Conservation (phyloP, 2,329 filamentous ascomycete species). For the Emericellopsis atlantica region DNA sequence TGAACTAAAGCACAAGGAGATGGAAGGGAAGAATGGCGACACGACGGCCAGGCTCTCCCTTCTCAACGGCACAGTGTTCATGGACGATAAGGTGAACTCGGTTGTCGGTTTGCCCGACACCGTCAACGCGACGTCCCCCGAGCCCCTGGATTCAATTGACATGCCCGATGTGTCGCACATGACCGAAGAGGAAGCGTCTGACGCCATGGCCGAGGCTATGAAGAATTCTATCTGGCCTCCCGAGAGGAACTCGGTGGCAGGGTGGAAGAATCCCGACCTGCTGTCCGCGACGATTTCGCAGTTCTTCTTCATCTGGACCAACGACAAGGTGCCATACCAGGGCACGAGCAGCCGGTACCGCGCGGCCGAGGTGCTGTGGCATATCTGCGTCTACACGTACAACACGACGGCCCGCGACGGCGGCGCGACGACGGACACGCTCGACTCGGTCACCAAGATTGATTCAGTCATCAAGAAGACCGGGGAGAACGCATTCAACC, state of each 20-base stretch:
- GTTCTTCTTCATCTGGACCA: slow-evolving; percentile 3
- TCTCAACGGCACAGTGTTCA: background rate
- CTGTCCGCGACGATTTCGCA: slow-evolving; percentile 1
- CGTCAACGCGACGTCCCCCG: slow-evolving; percentile 3
- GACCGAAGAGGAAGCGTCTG: background rate
- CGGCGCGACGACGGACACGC: background rate
- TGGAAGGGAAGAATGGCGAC: background rate
- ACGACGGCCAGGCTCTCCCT: background rate
- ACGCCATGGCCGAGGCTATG: background rate
- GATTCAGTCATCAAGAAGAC: background rate
- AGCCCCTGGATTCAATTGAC: background rate
- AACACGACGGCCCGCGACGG: slow-evolving; percentile 3
- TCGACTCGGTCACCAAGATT: background rate
- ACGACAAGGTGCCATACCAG: background rate
- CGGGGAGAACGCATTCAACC: background rate
- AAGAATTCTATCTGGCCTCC: background rate
- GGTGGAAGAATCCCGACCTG: slow-evolving; percentile 1
- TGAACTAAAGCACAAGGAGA: background rate
- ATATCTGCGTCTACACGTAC: slow-evolving; percentile 6
- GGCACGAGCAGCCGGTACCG: background rate
- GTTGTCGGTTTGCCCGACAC: background rate
- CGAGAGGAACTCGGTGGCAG: slow-evolving; percentile 1
- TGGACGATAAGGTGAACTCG: background rate
- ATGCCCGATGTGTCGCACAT: background rate
- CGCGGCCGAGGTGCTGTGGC: slow-evolving; percentile 5